Evolutionary conservation across 2,329 filamentous ascomycete genomes (phyloP), one percentile per base, ranked within the genome.

Genomic region (Lecanicillium sp.): DNA sequence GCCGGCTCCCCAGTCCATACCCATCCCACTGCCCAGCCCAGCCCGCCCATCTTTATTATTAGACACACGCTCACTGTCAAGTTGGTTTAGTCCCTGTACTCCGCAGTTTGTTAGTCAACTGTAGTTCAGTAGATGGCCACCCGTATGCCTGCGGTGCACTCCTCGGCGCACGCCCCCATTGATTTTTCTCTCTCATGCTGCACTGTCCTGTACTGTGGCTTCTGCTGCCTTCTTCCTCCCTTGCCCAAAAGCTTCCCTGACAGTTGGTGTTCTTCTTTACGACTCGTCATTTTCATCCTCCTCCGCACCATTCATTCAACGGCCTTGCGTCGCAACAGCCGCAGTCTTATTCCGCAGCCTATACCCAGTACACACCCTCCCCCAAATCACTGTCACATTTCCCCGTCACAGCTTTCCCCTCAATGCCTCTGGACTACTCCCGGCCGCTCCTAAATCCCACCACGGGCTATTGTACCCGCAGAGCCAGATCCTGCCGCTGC

Each of bases 381-480:
- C n/a, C n/a, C n/a, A n/a, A n/a, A n/a, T n/a, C n/a, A n/a, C n/a
- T n/a, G n/a, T n/a, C n/a, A n/a, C n/a, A n/a, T n/a, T n/a, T n/a
- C n/a, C n/a, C n/a, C n/a, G n/a, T n/a, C n/a, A n/a, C n/a, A n/a
- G n/a, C n/a, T n/a, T n/a, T n/a, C n/a, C n/a, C n/a, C n/a, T 46
- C 44, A 46, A 46, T 46, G 44, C 44, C 35, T 46, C 19, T 38
- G 26, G 35, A 27, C 32, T n/a, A n/a, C n/a, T 26, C 26, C 39
- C 19, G 30, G 11, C 39, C 44, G 20, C 35, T 32, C 26, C 44
- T 27, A 19, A 24, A 46, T 46, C n/a, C 39, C 19, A 39, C 24
- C 35, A 19, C 44, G 35, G 44, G 35, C 43, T 23, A 30, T 26
- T 45, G 26, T 20, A 37, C 35, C 35, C n/a, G 35, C 39, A 33